phyloP scores from a whole-genome alignment of 495 filamentous ascomycete genomes.

The Mytilinidion resinicola region DNA sequence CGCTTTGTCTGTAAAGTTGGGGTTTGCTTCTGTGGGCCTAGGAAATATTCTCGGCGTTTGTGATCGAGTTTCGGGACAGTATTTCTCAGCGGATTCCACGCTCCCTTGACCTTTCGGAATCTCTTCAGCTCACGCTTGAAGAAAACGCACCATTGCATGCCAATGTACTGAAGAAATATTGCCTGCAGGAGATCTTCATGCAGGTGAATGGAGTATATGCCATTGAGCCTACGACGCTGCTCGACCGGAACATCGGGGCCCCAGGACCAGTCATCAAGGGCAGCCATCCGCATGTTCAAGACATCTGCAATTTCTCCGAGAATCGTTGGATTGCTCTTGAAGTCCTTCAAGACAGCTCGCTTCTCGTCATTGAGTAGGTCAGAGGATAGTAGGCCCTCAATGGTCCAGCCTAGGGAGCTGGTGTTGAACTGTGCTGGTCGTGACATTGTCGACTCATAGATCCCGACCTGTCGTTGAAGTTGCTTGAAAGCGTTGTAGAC shows the following conservation, averaged over 20 bases:
- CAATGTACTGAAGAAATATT: conserved; percentile 60
- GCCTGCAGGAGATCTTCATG: conserved; percentile 62
- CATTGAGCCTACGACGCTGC: conserved; percentile 57
- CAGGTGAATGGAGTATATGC: conserved; percentile 56
- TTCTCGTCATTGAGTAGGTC: conserved; percentile 58
- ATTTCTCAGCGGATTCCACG: conserved; percentile 38
- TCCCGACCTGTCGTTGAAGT: conserved; percentile 40
- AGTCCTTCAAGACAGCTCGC: conserved; percentile 51
- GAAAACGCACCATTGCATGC: conserved; percentile 53
- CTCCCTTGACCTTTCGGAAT: conserved; percentile 38
- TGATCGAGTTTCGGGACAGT: conserved; percentile 42
- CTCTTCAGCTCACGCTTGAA: conserved; percentile 44
- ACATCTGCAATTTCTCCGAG: conserved; percentile 58
- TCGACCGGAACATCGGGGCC: conserved; percentile 49
- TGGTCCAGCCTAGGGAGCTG: conserved; percentile 44
- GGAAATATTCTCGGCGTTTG: conserved; percentile 46
- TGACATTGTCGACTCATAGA: conserved; percentile 42
- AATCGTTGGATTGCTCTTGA: conserved; percentile 50
- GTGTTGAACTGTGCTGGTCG: conserved; percentile 38
- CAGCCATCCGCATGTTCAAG: conserved; percentile 58
- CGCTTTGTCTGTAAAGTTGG: conserved; percentile 36
- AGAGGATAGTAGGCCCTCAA: conserved; percentile 48
- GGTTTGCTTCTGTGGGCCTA: conserved; percentile 28
- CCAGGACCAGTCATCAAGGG: conserved; percentile 58
- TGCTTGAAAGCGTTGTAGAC: conserved; percentile 38